Evolutionary conservation across 2,329 filamentous ascomycete genomes (phyloP).

Genomic region (Aspergillus sp.): DNA sequence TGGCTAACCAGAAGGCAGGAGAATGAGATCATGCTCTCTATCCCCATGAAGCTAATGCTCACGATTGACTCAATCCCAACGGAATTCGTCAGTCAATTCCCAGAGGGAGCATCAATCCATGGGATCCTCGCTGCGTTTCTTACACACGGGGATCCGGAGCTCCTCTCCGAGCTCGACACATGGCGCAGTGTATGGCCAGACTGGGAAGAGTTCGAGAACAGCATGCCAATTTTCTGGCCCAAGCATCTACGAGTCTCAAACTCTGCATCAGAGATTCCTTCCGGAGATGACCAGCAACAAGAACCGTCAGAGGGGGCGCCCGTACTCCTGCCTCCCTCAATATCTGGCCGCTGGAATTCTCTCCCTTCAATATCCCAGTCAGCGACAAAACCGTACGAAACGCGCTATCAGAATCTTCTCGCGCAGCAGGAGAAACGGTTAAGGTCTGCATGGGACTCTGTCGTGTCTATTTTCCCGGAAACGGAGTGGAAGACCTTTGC

Average conservation of each 20-base stretch:
- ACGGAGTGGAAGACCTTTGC: slow-evolving; percentile 47
- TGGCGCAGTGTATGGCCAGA: slow-evolving; percentile 74
- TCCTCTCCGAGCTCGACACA: slow-evolving; percentile 50
- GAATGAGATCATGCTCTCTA: slow-evolving; percentile 64
- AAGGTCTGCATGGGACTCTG: slow-evolving; percentile 53
- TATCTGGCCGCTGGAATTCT: slow-evolving; percentile 43
- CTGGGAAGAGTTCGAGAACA: slow-evolving; percentile 60
- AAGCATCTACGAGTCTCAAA: slow-evolving; percentile 42
- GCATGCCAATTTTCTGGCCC: slow-evolving; percentile 63
- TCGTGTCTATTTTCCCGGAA: slow-evolving; percentile 46
- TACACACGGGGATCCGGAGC: slow-evolving; percentile 54
- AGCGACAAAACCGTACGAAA: slow-evolving; percentile 29
- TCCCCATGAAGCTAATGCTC: slow-evolving; percentile 66
- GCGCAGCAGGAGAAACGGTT: slow-evolving; percentile 60
- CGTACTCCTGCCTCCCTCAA: slow-evolving; percentile 37
- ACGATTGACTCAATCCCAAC: slow-evolving; percentile 64
- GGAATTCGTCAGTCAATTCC: slow-evolving; percentile 56
- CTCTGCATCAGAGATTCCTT: slow-evolving; percentile 27
- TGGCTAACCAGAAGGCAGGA: slow-evolving; percentile 34
- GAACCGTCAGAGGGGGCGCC: too few species aligned
- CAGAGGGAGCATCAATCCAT: slow-evolving; percentile 65
- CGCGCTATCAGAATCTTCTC: slow-evolving; percentile 41
- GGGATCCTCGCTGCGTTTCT: slow-evolving; percentile 72
- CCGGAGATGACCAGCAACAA: not conserved
- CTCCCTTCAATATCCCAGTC: not conserved